phyloP scores from a whole-genome alignment of 768 basidiomycete species.

The Nidula microcarpa region DNA sequence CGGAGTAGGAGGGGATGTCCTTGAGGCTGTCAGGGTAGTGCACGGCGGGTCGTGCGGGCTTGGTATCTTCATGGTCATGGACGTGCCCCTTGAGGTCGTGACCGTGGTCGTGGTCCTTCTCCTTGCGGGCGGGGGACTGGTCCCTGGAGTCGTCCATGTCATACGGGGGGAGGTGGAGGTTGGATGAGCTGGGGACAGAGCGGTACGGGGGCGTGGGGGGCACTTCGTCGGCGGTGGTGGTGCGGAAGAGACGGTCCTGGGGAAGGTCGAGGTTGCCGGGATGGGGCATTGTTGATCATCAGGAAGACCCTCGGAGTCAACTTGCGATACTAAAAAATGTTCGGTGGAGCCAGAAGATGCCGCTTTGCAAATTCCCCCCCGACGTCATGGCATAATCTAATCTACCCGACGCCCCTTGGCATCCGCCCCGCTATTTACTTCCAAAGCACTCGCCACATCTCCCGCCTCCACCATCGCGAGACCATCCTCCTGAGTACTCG shows the following conservation, averaged over 20 bases:
- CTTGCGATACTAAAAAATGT: no score
- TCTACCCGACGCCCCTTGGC: no score
- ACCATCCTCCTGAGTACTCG: no score
- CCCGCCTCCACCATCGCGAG: no score
- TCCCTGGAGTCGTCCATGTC: not conserved
- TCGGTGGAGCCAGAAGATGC: no score
- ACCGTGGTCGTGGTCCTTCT: constrained; percentile 6
- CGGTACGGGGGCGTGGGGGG: constrained; percentile 35
- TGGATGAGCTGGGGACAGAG: constrained; percentile 26
- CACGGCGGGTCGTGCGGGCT: constrained; percentile 34
- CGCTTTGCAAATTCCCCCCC: no score
- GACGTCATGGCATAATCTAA: no score
- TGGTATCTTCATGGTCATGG: not conserved
- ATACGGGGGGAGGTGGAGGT: constrained; percentile 22
- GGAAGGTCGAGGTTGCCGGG: not conserved
- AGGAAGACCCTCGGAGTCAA: not conserved
- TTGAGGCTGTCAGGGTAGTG: constrained; percentile 50
- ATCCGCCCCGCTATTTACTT: no score
- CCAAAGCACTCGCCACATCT: no score
- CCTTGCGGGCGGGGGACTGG: not conserved
- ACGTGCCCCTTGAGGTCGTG: not conserved
- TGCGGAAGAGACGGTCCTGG: not conserved
- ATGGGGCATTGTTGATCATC: not conserved
- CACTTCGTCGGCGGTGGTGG: constrained; percentile 6
- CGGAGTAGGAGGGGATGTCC: constrained; percentile 16